phyloP scores from a whole-genome alignment of 2,329 filamentous ascomycete genomes.

The Paraphaeosphaeria minitans region DNA sequence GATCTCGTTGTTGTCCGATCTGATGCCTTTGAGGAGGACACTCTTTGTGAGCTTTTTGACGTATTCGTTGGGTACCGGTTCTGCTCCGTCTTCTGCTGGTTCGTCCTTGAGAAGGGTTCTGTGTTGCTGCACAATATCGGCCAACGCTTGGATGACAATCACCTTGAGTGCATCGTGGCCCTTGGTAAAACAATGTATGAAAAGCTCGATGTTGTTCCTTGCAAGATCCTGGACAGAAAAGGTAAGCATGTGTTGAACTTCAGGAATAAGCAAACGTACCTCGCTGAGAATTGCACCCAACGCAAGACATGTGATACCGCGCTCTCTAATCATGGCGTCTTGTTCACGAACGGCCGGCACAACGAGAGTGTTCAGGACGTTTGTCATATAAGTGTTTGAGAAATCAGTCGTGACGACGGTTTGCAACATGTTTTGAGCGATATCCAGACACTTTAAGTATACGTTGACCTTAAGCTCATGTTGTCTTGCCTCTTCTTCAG shows the following conservation, averaged over 20 bases:
- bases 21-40: conserved; percentile 81
- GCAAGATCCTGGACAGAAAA: conserved; percentile 68
- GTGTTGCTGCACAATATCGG: conserved; percentile 82
- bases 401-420: conserved; percentile 89
- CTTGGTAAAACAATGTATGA: conserved; percentile 95
- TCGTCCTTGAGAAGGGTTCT: conserved; percentile 38
- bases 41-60: conserved; percentile 72
- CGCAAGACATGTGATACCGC: conserved; percentile 86
- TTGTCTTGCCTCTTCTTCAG: conserved; percentile 67
- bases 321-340: conserved; percentile 88
- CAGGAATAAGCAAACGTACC: conserved; percentile 47
- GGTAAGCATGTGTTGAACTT: conserved; percentile 11
- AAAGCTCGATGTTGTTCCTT: conserved; percentile 87
- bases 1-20: conserved; percentile 70
- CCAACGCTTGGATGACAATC: conserved; percentile 87
- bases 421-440: conserved; percentile 95
- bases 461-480: conserved; percentile 90
- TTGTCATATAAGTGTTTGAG: conserved; percentile 86
- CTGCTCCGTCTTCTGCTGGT: conserved; percentile 47
- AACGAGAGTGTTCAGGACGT: conserved; percentile 97
- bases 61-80: conserved; percentile 38
- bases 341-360: conserved; percentile 93
- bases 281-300: conserved; percentile 90
- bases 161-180: conserved; percentile 89
- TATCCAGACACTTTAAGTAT: conserved; percentile 97